Conservation (phyloP, 352 stramenopile genomes). For the Aphanomyces euteiches region DNA sequence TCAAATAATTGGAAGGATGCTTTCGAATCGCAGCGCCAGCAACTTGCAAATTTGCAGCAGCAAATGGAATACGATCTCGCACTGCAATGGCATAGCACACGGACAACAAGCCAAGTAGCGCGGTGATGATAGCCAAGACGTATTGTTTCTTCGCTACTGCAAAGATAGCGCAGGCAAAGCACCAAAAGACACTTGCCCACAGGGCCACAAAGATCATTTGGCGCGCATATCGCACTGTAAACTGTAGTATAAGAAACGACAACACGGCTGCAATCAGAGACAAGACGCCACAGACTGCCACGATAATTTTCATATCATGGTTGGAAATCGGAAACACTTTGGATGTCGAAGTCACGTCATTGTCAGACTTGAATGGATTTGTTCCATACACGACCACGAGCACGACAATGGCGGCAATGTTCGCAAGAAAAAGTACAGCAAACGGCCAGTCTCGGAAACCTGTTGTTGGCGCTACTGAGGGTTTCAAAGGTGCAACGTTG, state of each 20-base stretch:
- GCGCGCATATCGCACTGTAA: slow-evolving; percentile 71
- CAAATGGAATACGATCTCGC: slow-evolving; percentile 91
- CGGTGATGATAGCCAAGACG: slow-evolving; percentile 61
- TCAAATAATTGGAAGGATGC: slow-evolving; percentile 82
- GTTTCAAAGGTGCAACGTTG: slow-evolving; percentile 20
- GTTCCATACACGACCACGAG: slow-evolving; percentile 64
- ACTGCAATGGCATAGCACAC: slow-evolving; percentile 84
- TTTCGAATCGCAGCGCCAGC: slow-evolving; percentile 85
- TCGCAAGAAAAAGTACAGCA: slow-evolving; percentile 68
- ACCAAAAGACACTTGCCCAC: slow-evolving; percentile 76
- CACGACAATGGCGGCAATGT: slow-evolving; percentile 68
- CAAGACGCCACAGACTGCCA: slow-evolving; percentile 55
- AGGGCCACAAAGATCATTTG: slow-evolving; percentile 84
- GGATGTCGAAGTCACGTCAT: slow-evolving; percentile 30
- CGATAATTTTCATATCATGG: slow-evolving; percentile 56
- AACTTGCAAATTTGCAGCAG: slow-evolving; percentile 87
- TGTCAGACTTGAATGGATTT: slow-evolving; percentile 43
- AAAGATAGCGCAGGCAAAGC: slow-evolving; percentile 59
- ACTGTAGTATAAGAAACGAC: slow-evolving; percentile 64
- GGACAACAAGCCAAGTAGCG: slow-evolving; percentile 60
- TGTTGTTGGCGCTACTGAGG: slow-evolving; percentile 24
- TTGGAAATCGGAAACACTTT: slow-evolving; percentile 42
- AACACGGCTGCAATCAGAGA: slow-evolving; percentile 56
- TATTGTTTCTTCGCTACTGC: slow-evolving; percentile 66
- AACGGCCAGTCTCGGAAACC: slow-evolving; percentile 77